These are phyloP conservation scores for Hortaea sp. DNA, from an alignment of 2,329 filamentous ascomycete genomes.

Conservation along the genomic window DNA sequence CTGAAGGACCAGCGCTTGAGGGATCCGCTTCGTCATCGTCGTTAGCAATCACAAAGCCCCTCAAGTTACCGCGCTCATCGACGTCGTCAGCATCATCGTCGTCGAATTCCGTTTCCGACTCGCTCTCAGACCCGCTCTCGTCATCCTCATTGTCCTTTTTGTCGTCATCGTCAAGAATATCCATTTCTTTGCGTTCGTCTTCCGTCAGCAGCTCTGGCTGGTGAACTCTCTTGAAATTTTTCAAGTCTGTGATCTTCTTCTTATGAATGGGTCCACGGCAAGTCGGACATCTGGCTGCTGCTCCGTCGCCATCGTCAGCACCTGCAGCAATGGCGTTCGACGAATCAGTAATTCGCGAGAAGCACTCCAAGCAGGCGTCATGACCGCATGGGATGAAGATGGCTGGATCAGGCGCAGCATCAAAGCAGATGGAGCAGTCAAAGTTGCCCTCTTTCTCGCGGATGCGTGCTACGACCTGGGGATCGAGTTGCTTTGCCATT, in stretches of 20 bases:
- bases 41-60: slow-evolving; percentile 45
- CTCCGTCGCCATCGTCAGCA: slow-evolving; percentile 36
- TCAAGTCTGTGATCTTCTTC: slow-evolving; percentile 62
- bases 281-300: slow-evolving; percentile 58
- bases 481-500: slow-evolving; percentile 51
- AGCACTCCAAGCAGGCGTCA: slow-evolving; percentile 66
- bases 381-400: slow-evolving; percentile 81
- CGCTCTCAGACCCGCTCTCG: slow-evolving; percentile 31
- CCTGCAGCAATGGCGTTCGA: slow-evolving; percentile 48
- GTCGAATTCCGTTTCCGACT: slow-evolving; percentile 47
- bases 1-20: slow-evolving; percentile 40
- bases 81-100: slow-evolving; percentile 28
- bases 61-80: slow-evolving; percentile 30
- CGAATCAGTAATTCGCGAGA: slow-evolving; percentile 58
- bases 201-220: slow-evolving; percentile 44
- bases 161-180: slow-evolving; percentile 19
- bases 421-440: slow-evolving; percentile 75
- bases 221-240: slow-evolving; percentile 63
- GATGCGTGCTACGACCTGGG: slow-evolving; percentile 56
- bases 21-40: slow-evolving; percentile 27
- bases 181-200: slow-evolving; percentile 23
- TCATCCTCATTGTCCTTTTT: slow-evolving; percentile 32
- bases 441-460: slow-evolving; percentile 49
- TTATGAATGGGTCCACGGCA: slow-evolving; percentile 61
- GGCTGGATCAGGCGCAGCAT: slow-evolving; percentile 61